phyloP scores from a whole-genome alignment of 2,329 filamentous ascomycete species.

The Lecanicillium sp. region DNA sequence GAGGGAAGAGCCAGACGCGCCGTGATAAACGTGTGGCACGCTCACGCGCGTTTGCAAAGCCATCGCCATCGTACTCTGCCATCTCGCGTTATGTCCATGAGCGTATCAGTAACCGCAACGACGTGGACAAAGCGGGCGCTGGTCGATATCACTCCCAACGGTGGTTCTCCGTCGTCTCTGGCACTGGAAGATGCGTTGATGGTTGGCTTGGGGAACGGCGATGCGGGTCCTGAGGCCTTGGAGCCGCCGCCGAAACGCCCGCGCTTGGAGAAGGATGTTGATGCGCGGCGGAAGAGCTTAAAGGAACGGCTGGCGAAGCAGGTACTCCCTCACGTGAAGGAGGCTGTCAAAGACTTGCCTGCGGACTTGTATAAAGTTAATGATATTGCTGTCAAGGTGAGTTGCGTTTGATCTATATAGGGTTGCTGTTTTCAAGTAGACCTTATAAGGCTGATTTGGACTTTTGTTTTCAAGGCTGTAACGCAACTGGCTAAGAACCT shows the following conservation, averaged over 20 bases:
- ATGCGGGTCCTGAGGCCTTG: no score
- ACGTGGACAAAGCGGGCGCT: no score
- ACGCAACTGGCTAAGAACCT: slow-evolving; percentile 9
- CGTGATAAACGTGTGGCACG: no score
- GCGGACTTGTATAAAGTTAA: slow-evolving; percentile 14
- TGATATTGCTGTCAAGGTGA: slow-evolving; percentile 23
- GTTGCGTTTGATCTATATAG: neutral
- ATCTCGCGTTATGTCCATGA: no score
- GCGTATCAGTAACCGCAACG: no score
- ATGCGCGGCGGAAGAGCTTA: slow-evolving; percentile 10
- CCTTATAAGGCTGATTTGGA: neutral
- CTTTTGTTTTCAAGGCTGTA: slow-evolving; percentile 8
- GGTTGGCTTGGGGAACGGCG: no score
- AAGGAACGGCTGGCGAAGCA: slow-evolving; percentile 20
- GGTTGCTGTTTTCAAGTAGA: neutral
- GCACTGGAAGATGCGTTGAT: no score
- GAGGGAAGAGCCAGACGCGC: no score
- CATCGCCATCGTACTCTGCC: no score
- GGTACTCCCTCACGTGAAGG: slow-evolving; percentile 23
- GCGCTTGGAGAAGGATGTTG: slow-evolving; percentile 16
- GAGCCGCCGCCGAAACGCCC: slow-evolving; percentile 23
- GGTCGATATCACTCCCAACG: no score
- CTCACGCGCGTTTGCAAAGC: no score
- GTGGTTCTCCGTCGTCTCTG: no score
- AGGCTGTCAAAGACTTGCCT: slow-evolving; percentile 17